Base-by-base conservation (phyloP, 345 rosid genomes). In the Citrus maxima region DNA sequence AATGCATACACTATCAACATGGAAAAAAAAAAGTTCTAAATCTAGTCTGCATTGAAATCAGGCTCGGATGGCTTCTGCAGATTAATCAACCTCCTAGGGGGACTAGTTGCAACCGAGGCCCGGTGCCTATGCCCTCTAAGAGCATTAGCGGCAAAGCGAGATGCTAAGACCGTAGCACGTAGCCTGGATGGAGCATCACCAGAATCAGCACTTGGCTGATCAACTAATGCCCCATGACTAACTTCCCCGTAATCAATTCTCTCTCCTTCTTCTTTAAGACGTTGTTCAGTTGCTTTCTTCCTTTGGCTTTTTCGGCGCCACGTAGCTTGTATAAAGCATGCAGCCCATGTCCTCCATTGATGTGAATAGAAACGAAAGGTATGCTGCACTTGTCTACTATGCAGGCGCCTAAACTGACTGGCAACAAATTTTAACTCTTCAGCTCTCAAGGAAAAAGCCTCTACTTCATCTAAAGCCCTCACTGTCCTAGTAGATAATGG, bases 291-390 rank as follows among this genome's bases (percentile, higher is more conserved):
- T 7, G 69, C 82, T 81, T 86, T 89, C 89, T 95, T 90, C 80
- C 88, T 89, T 13, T 81, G 56, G 71, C 88, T 85, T 58, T 93
- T 54, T 9, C 75, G 83, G 9, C 97, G 82, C 97, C 95, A 94
- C 8, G 96, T 85, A 5, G 97, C 88, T 80, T 94, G 96, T 70
- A 93, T 93, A 61, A 94, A 90, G 85, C 89, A 82, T 56, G 97
- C 73, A 64, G 95, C 98, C 98, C 97, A 94, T 18, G 98, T 94
- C 80, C 96, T 88, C 98, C 98, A 94, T 74, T 94, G 97, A 70
- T 94, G 98, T 1, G 98, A 94, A 82, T 94, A 94, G 87, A 92
- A 90, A 9, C 98, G 88, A 82, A 94, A 94, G 0, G 95, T 94
- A 38, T 94, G 97, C 67, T 93, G 93, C 28, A 94, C 90, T 78